Evolutionary conservation across 352 stramenopile genomes (phyloP), one percentile per base, ranked within the genome.

Genomic region (Pythium oligandrum): DNA sequence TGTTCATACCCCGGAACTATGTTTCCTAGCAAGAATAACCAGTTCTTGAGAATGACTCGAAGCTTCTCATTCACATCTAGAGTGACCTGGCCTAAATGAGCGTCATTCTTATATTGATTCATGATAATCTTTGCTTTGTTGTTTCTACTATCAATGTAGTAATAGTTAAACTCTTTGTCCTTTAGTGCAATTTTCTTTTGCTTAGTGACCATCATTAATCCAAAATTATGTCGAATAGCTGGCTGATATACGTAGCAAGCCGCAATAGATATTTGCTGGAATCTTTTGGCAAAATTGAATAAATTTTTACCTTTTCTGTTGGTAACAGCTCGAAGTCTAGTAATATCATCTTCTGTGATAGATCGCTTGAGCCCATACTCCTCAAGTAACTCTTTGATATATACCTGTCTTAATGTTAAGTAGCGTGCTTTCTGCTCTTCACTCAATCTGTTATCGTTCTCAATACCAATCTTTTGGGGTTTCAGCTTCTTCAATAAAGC

Each of bases 51-150:
- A 32, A 51, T 51, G 46, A 51, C 40, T 51, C 46, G 30, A n/a
- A 51, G 34, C 40, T 51, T 51, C 8, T 51, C 46, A 51, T 38
- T 32, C 40, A 51, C 46, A 51, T 51, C 46, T 40, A 51, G 34
- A 30, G 46, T 51, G 34, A 51, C 35, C 40, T 51, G 46, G 32
- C 46, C 46, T 40, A 51, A 40, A 32, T 51, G 40, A 40, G 46
- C 46, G 38, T 51, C 31, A 51, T 51, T 51, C 46, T 51, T 51
- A 34, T 51, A 51, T 51, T 51, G 46, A 32, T 51, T 51, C 46
- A 51, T 51, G 30, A 51, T 51, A 17, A 51, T 51, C 46, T 40
- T 51, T 51, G 46, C 46, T 40, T 51, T 51, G 30, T 32, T 37
- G 46, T 51, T 51, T 51, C 46, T 51, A 17, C 40, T 39, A 51